phyloP scores from a whole-genome alignment of 2,329 filamentous ascomycete genomes.

The Exophiala xenobiotica region DNA sequence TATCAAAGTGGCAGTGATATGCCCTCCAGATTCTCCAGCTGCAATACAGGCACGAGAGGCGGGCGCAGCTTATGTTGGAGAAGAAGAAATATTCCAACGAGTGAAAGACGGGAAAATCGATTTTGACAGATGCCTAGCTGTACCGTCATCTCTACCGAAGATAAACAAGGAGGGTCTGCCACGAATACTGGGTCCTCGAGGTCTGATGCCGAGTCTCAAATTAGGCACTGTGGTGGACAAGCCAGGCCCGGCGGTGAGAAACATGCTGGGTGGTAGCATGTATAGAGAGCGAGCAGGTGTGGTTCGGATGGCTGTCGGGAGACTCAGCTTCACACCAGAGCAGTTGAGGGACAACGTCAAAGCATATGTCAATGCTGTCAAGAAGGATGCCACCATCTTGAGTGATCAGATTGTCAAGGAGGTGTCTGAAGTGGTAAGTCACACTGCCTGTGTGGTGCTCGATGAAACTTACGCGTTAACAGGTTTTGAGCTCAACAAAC shows the following conservation, averaged over 20 bases:
- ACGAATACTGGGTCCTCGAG: conserved; percentile 79
- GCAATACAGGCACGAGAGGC: conserved; percentile 72
- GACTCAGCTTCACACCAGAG: conserved; percentile 83
- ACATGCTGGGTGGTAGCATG: conserved; percentile 78
- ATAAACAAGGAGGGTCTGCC: conserved; percentile 80
- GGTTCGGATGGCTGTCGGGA: conserved; percentile 84
- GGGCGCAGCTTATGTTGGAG: conserved; percentile 80
- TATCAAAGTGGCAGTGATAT: conserved; percentile 85
- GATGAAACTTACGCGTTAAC: conserved; percentile 34
- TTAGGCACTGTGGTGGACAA: conserved; percentile 85
- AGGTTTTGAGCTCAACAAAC: conserved; percentile 82
- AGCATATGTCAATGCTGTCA: conserved; percentile 71
- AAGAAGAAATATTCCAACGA: conserved; percentile 78
- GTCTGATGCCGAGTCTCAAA: conserved; percentile 89
- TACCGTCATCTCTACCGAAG: conserved; percentile 71
- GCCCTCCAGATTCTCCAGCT: conserved; percentile 72
- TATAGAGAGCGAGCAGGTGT: conserved; percentile 86
- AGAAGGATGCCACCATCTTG: conserved; percentile 69
- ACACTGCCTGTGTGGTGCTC: background rate
- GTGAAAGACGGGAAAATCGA: conserved; percentile 74
- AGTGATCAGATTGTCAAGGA: conserved; percentile 64
- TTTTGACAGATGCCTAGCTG: conserved; percentile 88
- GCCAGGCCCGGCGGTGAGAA: conserved; percentile 70
- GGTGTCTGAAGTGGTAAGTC: conserved; percentile 66
- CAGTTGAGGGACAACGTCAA: conserved; percentile 83